phyloP scores from a whole-genome alignment of 345 rosid genomes.

The thale cress (Arabidopsis thaliana) region DNA sequence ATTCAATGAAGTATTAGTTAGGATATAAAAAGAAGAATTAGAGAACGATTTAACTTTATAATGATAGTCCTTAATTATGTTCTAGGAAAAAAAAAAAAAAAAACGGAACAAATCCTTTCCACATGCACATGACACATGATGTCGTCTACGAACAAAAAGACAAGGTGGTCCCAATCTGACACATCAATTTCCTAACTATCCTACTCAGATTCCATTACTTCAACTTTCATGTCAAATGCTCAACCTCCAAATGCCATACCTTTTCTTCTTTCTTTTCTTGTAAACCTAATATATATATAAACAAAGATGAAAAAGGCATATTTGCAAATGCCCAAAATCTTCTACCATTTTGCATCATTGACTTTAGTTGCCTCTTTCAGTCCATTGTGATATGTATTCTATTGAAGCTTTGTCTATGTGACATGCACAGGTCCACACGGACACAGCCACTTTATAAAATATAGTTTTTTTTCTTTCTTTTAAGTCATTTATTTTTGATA shows the following conservation, averaged over 20 bases:
- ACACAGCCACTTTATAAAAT: too few relatives aligned
- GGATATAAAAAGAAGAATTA: background rate
- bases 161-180: slow-evolving; percentile 8
- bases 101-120: background rate
- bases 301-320: background rate
- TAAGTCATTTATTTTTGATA: too few relatives aligned
- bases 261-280: background rate
- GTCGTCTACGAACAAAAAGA: slow-evolving; percentile 18
- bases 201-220: slow-evolving; percentile 36
- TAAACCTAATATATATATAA: background rate
- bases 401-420: background rate
- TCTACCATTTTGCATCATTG: background rate
- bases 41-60: background rate
- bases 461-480: too few relatives aligned
- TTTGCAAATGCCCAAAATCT: background rate
- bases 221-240: background rate
- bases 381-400: too few relatives aligned
- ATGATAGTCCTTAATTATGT: background rate
- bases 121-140: slow-evolving; percentile 12
- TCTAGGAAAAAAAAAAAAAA: background rate
- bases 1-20: slow-evolving; percentile 15
- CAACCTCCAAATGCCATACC: background rate
- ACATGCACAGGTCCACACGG: background rate
- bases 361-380: background rate
- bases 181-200: slow-evolving; percentile 25